phyloP scores from a whole-genome alignment of 495 filamentous ascomycete species.

The Glutinoglossum americanum region DNA sequence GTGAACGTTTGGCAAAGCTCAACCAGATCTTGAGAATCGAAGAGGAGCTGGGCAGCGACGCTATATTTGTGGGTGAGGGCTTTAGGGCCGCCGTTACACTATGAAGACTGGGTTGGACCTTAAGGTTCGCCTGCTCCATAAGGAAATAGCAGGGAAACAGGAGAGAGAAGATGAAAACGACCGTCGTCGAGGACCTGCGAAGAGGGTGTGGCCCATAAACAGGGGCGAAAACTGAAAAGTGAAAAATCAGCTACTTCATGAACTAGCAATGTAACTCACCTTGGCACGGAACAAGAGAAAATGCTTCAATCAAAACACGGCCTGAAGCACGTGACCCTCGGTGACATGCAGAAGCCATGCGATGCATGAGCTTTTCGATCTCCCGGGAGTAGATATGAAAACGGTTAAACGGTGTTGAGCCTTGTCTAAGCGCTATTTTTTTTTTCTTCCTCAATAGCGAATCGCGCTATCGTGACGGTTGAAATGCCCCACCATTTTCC shows the following conservation, averaged over 20 bases:
- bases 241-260: not conserved
- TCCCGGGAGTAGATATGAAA: no score
- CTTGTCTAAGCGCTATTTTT: not conserved
- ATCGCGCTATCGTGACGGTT: not conserved
- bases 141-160: not conserved
- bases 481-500: not conserved
- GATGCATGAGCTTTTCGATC: no score
- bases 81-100: slow-evolving; percentile 81
- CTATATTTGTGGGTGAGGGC: slow-evolving; percentile 72
- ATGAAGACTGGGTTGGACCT: slow-evolving; percentile 26
- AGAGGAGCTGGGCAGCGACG: slow-evolving; percentile 88
- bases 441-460: no score
- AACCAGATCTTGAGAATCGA: slow-evolving; percentile 99
- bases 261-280: not conserved
- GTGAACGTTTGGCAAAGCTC: slow-evolving; percentile 96
- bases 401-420: no score
- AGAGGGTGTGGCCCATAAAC: not conserved
- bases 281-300: not conserved
- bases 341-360: not conserved
- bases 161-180: no score
- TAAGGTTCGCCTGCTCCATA: not conserved
- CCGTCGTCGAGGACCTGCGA: not conserved
- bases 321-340: not conserved
- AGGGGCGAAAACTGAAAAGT: not conserved
- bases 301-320: not conserved